Evolutionary conservation across 202 grass and related monocot genomes (phyloP).

Genomic region (Tripidium arundinaceum): DNA sequence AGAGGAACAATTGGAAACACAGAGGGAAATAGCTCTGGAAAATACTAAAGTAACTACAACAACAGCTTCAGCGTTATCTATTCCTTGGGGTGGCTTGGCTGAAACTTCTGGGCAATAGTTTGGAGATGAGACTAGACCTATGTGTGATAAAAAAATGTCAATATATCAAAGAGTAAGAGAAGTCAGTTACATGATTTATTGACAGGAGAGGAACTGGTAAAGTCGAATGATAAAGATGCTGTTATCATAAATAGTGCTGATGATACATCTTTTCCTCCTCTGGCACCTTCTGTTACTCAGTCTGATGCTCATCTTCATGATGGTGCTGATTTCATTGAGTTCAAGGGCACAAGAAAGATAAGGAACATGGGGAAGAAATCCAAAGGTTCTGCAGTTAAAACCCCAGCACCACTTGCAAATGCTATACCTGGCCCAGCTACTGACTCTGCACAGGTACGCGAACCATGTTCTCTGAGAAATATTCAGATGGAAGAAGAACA

Average conservation of each 20-base stretch:
- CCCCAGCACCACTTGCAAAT: slow-evolving; percentile 27
- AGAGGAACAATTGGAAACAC: slow-evolving; percentile 65
- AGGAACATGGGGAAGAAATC: slow-evolving; percentile 67
- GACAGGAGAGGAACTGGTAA: slow-evolving; percentile 60
- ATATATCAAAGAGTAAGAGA: slow-evolving; percentile 47
- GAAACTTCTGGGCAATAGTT: slow-evolving; percentile 45
- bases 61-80: slow-evolving; percentile 23
- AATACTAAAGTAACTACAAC: slow-evolving; percentile 20
- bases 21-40: slow-evolving; percentile 42
- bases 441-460: not conserved
- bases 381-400: slow-evolving; percentile 46
- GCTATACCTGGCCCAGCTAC: not conserved
- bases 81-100: slow-evolving; percentile 48
- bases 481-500: slow-evolving; percentile 11
- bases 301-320: slow-evolving; percentile 44
- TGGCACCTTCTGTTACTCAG: slow-evolving; percentile 28
- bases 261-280: slow-evolving; percentile 36
- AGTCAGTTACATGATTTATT: slow-evolving; percentile 71
- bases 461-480: not conserved
- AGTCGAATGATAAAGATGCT: slow-evolving; percentile 41
- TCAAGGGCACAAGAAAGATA: slow-evolving; percentile 78
- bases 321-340: slow-evolving; percentile 78
- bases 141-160: slow-evolving; percentile 26
- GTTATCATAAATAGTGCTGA: slow-evolving; percentile 28
- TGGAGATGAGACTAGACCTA: not conserved